phyloP scores from a whole-genome alignment of 768 basidiomycete species.

The Tylopilus subfusipes region DNA sequence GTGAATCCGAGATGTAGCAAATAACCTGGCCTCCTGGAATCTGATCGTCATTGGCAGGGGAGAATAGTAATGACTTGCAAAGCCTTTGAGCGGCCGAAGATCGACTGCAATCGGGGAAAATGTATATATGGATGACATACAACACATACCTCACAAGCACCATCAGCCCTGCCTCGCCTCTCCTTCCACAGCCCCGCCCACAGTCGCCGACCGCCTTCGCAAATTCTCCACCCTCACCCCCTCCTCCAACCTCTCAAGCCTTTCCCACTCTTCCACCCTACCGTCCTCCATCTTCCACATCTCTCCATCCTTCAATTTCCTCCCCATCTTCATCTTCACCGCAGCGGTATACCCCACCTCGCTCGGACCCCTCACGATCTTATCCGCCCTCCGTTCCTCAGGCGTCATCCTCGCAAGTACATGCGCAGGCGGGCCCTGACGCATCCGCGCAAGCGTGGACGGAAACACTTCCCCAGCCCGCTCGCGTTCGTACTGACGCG shows the following conservation, averaged over 20 bases:
- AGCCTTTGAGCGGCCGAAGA: no score
- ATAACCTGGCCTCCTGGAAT: no score
- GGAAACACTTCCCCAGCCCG: slow-evolving; percentile 57
- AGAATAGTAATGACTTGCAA: no score
- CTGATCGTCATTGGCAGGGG: no score
- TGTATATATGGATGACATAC: not conserved
- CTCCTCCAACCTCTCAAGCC: slow-evolving; percentile 26
- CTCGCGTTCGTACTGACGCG: slow-evolving; percentile 57
- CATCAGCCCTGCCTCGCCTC: not conserved
- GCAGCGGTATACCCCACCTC: slow-evolving; percentile 71
- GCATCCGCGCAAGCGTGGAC: slow-evolving; percentile 44
- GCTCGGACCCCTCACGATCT: slow-evolving; percentile 47
- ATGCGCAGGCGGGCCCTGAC: slow-evolving; percentile 62
- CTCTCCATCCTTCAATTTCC: slow-evolving; percentile 39
- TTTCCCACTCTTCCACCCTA: slow-evolving; percentile 21
- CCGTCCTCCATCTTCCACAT: slow-evolving; percentile 36
- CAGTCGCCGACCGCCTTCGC: slow-evolving; percentile 5
- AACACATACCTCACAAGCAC: slow-evolving; percentile 3
- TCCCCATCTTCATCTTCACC: slow-evolving; percentile 56
- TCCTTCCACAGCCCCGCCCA: not conserved
- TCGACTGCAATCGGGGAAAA: no score
- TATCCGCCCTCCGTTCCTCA: slow-evolving; percentile 45
- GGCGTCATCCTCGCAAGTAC: slow-evolving; percentile 51
- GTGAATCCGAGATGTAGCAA: no score
- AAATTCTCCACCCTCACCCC: slow-evolving; percentile 32